Evolutionary conservation across 108 stramenopile species (phyloP).

Genomic region (Nitzschia sp.): DNA sequence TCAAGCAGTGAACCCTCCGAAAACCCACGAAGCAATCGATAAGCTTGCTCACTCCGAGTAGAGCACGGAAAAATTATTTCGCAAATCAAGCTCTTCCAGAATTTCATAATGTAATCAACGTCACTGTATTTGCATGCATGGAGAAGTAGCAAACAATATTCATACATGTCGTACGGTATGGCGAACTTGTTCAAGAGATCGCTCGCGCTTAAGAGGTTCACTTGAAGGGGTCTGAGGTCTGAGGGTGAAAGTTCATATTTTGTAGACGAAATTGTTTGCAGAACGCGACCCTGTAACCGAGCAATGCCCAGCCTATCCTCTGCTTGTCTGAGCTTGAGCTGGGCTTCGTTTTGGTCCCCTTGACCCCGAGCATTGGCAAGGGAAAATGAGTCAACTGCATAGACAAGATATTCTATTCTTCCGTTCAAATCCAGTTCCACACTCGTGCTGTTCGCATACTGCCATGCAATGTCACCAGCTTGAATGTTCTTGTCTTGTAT

Average conservation of each 20-base stretch:
- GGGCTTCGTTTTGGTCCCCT: slow-evolving; percentile 34
- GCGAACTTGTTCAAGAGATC: slow-evolving; percentile 83
- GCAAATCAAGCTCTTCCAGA: slow-evolving; percentile 81
- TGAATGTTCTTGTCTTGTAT: slow-evolving; percentile 63
- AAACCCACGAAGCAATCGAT: slow-evolving; percentile 46
- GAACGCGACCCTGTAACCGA: slow-evolving; percentile 64
- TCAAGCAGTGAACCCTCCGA: slow-evolving; percentile 32
- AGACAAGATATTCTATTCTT: slow-evolving; percentile 71
- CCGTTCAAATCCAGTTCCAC: slow-evolving; percentile 50
- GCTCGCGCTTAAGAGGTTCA: slow-evolving; percentile 55
- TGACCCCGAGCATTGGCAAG: slow-evolving; percentile 34
- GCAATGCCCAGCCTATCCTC: slow-evolving; percentile 74
- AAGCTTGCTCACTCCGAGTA: slow-evolving; percentile 48
- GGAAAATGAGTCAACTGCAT: slow-evolving; percentile 59
- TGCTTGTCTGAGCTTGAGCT: slow-evolving; percentile 34
- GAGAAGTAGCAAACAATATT: slow-evolving; percentile 73
- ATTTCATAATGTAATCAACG: slow-evolving; percentile 37
- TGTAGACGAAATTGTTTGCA: slow-evolving; percentile 55
- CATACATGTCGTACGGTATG: slow-evolving; percentile 62
- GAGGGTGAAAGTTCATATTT: slow-evolving; percentile 37
- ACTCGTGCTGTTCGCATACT: slow-evolving; percentile 40
- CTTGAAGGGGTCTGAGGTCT: slow-evolving; percentile 48
- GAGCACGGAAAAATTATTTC: slow-evolving; percentile 72
- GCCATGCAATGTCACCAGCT: slow-evolving; percentile 66
- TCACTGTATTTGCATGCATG: slow-evolving; percentile 65